These are phyloP conservation scores for Sclerotinia spermophila DNA, from an alignment of 2,329 filamentous ascomycete species.

Conservation along the genomic window DNA sequence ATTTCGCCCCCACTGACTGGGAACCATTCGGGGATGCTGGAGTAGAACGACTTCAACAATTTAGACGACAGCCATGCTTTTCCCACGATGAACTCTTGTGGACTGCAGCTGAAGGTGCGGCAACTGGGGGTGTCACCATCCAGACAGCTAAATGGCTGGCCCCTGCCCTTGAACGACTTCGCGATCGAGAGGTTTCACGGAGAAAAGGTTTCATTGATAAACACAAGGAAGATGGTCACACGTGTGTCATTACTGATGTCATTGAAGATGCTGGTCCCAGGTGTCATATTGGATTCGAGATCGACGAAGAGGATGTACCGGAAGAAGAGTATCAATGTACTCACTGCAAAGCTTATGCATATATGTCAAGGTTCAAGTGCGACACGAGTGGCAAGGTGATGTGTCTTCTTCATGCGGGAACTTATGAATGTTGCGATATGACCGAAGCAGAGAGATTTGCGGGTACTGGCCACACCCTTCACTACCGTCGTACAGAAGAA, in stretches of 20 bases:
- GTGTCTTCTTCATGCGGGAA: slow-evolving; percentile 79
- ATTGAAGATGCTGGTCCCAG: slow-evolving; percentile 36
- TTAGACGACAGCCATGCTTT: slow-evolving; percentile 90
- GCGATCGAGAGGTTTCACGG: slow-evolving; percentile 65
- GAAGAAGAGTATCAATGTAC: slow-evolving; percentile 92
- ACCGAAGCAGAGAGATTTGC: slow-evolving; percentile 63
- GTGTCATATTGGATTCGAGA: slow-evolving; percentile 59
- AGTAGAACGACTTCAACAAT: slow-evolving; percentile 80
- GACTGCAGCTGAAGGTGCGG: slow-evolving; percentile 79
- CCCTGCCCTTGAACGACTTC: slow-evolving; percentile 77
- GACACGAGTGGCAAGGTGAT: slow-evolving; percentile 74
- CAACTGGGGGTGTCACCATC: slow-evolving; percentile 63
- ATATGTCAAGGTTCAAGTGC: slow-evolving; percentile 87
- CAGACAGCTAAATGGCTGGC: slow-evolving; percentile 93
- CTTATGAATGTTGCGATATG: slow-evolving; percentile 73
- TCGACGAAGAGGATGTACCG: slow-evolving; percentile 70
- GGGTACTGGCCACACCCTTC: slow-evolving; percentile 68
- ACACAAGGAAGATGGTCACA: slow-evolving; percentile 50
- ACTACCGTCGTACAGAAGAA: slow-evolving; percentile 73
- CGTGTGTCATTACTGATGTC: slow-evolving; percentile 34
- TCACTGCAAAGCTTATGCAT: slow-evolving; percentile 89
- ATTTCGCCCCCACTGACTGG: slow-evolving; percentile 95
- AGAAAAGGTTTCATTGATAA: slow-evolving; percentile 65
- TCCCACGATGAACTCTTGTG: slow-evolving; percentile 93
- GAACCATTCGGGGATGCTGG: slow-evolving; percentile 86